phyloP scores from a whole-genome alignment of 495 filamentous ascomycete species.

The Aeminium ludgeri region DNA sequence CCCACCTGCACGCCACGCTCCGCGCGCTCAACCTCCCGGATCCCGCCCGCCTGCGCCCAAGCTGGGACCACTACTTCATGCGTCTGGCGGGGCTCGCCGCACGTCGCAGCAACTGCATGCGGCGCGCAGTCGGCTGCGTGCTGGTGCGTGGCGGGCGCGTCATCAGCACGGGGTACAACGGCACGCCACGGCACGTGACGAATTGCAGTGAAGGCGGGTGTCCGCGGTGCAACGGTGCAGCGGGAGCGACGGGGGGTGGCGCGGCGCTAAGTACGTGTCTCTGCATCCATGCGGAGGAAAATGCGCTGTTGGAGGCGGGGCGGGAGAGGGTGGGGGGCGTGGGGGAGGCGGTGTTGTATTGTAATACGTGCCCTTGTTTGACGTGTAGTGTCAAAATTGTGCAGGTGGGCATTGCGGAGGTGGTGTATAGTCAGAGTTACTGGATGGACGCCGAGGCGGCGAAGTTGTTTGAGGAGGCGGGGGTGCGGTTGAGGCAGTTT shows the following conservation, averaged over 20 bases:
- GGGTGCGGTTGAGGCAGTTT: slow-evolving; percentile 65
- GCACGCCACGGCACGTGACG: slow-evolving; percentile 64
- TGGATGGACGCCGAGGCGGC: slow-evolving; percentile 76
- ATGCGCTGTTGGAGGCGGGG: slow-evolving; percentile 85
- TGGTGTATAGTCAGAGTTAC: slow-evolving; percentile 85
- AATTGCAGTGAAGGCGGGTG: slow-evolving; percentile 95
- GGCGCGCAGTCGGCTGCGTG: slow-evolving; percentile 85
- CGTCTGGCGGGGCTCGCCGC: slow-evolving; percentile 78
- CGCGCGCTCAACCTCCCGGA: slow-evolving; percentile 54
- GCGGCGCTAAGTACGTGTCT: slow-evolving; percentile 67
- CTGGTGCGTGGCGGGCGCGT: slow-evolving; percentile 78
- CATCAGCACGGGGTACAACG: slow-evolving; percentile 95
- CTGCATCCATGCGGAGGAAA: slow-evolving; percentile 94
- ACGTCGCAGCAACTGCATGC: slow-evolving; percentile 93
- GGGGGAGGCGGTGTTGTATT: slow-evolving; percentile 70
- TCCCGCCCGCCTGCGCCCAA: slow-evolving; percentile 67
- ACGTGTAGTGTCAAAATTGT: slow-evolving; percentile 98
- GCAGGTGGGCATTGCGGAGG: slow-evolving; percentile 86
- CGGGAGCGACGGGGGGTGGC: slow-evolving; percentile 36
- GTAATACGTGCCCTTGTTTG: slow-evolving; percentile 92
- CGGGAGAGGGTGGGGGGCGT: slow-evolving; percentile 73
- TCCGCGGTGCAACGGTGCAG: slow-evolving; percentile 66
- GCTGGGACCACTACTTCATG: slow-evolving; percentile 98
- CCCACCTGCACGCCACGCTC: slow-evolving; percentile 51
- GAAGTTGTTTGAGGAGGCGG: slow-evolving; percentile 56